Conservation (phyloP, 441 rosid genomes). For the Viola pubescens region DNA sequence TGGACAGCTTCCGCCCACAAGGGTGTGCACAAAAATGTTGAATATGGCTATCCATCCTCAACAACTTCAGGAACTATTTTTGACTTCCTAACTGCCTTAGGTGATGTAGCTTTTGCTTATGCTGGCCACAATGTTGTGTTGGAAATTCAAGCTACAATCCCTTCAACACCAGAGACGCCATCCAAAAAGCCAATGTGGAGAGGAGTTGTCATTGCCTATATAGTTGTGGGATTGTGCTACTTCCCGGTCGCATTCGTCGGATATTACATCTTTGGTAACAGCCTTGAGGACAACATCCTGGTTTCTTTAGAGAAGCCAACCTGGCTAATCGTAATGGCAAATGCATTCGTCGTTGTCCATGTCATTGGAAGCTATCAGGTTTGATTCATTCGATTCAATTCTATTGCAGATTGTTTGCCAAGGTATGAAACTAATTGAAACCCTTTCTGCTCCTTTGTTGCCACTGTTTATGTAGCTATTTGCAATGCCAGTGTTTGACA, state of each 20-base stretch:
- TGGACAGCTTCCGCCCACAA: conserved; percentile 49
- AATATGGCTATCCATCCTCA: conserved; percentile 40
- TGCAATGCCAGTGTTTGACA: conserved; percentile 82
- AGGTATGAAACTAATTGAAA: not conserved
- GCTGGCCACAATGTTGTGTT: conserved; percentile 85
- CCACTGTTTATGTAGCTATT: conserved; percentile 26
- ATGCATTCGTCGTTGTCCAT: conserved; percentile 64
- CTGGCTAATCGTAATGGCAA: conserved; percentile 68
- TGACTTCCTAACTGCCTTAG: conserved; percentile 57
- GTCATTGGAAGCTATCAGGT: conserved; percentile 86
- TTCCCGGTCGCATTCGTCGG: conserved; percentile 75
- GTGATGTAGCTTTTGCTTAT: conserved; percentile 77
- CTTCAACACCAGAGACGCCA: conserved; percentile 74
- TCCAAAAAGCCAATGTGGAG: conserved; percentile 80
- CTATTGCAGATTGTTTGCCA: not conserved
- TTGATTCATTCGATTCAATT: not conserved
- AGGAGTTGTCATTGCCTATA: conserved; percentile 67
- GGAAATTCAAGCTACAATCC: conserved; percentile 92
- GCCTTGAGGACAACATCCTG: conserved; percentile 64
- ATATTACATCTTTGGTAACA: conserved; percentile 53
- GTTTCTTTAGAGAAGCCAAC: conserved; percentile 49
- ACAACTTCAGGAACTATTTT: conserved; percentile 33
- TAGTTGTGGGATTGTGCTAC: conserved; percentile 66
- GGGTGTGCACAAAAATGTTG: conserved; percentile 48
- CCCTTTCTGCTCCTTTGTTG: not conserved